Evolutionary conservation across 306 rosid species (phyloP), one percentile per base, ranked within the genome.

Genomic region (Psophocarpus tetragonolobus): DNA sequence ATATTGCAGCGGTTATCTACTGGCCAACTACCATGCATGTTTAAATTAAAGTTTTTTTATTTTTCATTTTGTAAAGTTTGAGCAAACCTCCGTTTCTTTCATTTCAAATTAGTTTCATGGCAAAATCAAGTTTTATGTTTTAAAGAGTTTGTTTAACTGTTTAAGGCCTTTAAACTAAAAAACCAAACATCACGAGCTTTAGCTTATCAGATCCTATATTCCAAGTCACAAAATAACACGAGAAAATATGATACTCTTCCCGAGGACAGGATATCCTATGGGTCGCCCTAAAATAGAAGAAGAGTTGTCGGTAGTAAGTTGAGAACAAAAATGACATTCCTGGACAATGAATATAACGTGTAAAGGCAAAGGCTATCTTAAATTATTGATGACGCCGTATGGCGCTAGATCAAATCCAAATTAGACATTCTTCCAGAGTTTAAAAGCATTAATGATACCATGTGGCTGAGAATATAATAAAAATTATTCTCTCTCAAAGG

Each of bases 401-500:
- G 68, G 53, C 63, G 5, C 54, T 67, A 23, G 44, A 66, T 68
- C 48, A 76, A 36, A 57, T 67, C 39, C 51, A 51, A 51, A 73
- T 18, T 29, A 77, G 48, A 69, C 45, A 81, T 56, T 62, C 6
- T 20, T n/a, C n/a, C n/a, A n/a, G n/a, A 33, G 27, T 66, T 27
- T 60, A 67, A 66, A 67, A 21, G 20, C 48, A 60, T 20, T 30
- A 42, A 47, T n/a, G 24, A 79, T 35, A 71, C 67, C 42, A 53
- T 27, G 45, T 42, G 53, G 47, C 68, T 44, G 74, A 48, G 32
- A 84, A 54, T 30, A 62, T 32, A 63, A 50, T 63, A 18, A 54
- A 78, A 62, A 39, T 38, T 74, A 69, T 70, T 63, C 44, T 70
- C 81, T 73, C 30, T 58, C 20, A 5, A 47, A 71, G 66, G 74